These are phyloP conservation scores for Sutorius australiensis DNA, from an alignment of 768 basidiomycete genomes.

Conservation along the genomic window DNA sequence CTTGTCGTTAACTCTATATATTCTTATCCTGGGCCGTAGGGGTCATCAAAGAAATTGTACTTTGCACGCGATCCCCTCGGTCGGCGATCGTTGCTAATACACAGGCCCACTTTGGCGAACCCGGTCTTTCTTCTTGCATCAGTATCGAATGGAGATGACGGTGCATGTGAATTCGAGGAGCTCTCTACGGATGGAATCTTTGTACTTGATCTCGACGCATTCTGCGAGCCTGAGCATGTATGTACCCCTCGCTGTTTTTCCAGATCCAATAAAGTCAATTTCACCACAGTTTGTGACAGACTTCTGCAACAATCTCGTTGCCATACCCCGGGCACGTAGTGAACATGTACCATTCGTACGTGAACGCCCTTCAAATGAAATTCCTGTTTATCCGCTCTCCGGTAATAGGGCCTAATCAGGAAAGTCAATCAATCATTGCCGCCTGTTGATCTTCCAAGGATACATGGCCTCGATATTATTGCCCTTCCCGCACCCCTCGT, in stretches of 20 bases:
- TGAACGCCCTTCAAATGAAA: not conserved
- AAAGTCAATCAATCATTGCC: conserved; percentile 50
- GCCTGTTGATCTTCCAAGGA: conserved; percentile 36
- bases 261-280: not conserved
- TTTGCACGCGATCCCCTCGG: conserved; percentile 84
- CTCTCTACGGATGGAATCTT: conserved; percentile 56
- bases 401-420: conserved; percentile 39
- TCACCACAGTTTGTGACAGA: conserved; percentile 16
- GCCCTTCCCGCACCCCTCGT: conserved; percentile 30
- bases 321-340: conserved; percentile 21
- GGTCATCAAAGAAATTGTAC: conserved; percentile 46
- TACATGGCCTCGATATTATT: conserved; percentile 22
- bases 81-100: conserved; percentile 77
- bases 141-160: conserved; percentile 50
- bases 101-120: conserved; percentile 44
- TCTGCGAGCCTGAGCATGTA: conserved; percentile 28
- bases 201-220: conserved; percentile 42
- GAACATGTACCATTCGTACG: conserved; percentile 24
- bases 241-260: not conserved
- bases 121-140: conserved; percentile 66
- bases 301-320: conserved; percentile 18
- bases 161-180: conserved; percentile 55
- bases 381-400: not conserved
- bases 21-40: conserved; percentile 32
- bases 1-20: not conserved